Percentiles rank a stretch among this genome's conserved stretches.
phyloP scores from a whole-genome alignment of 2,329 filamentous ascomycete species.

The Blumeria graminis region DNA sequence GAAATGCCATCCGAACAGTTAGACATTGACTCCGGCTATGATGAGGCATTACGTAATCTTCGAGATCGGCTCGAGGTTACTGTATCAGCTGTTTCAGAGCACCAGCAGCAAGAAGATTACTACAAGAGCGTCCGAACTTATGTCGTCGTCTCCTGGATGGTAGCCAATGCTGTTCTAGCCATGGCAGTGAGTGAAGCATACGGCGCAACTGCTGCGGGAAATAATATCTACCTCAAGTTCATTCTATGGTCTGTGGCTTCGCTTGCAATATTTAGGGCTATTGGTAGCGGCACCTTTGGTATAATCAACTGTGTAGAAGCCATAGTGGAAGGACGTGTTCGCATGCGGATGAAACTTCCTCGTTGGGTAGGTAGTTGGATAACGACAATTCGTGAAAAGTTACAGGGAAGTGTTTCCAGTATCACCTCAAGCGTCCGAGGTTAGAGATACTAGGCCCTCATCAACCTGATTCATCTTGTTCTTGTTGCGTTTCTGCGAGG shows the following conservation, averaged over 20 bases:
- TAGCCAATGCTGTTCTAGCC: slow-evolving; percentile 71
- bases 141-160: slow-evolving; percentile 91
- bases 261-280: slow-evolving; percentile 65
- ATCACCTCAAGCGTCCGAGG: slow-evolving; percentile 12
- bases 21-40: slow-evolving; percentile 93
- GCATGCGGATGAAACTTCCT: slow-evolving; percentile 12
- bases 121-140: slow-evolving; percentile 94
- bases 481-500: no score
- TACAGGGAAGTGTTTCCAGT: slow-evolving; percentile 13
- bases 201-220: slow-evolving; percentile 39
- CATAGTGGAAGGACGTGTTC: slow-evolving; percentile 62
- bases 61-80: slow-evolving; percentile 77
- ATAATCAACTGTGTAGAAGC: slow-evolving; percentile 66
- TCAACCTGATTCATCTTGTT: no score
- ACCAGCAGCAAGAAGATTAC: slow-evolving; percentile 90
- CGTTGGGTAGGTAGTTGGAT: slow-evolving; percentile 13
- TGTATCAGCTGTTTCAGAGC: slow-evolving; percentile 33
- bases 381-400: slow-evolving; percentile 11
- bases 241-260: slow-evolving; percentile 80
- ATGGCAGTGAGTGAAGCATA: slow-evolving; percentile 88
- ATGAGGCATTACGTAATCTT: slow-evolving; percentile 87
- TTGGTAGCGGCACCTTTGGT: slow-evolving; percentile 61
- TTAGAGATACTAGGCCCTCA: neutral
- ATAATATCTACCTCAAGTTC: slow-evolving; percentile 79
- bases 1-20: slow-evolving; percentile 97